Percentiles rank a stretch among this genome's conserved stretches.
phyloP scores from a whole-genome alignment of 2,329 filamentous ascomycete species.

The Colletotrichum truncatum region DNA sequence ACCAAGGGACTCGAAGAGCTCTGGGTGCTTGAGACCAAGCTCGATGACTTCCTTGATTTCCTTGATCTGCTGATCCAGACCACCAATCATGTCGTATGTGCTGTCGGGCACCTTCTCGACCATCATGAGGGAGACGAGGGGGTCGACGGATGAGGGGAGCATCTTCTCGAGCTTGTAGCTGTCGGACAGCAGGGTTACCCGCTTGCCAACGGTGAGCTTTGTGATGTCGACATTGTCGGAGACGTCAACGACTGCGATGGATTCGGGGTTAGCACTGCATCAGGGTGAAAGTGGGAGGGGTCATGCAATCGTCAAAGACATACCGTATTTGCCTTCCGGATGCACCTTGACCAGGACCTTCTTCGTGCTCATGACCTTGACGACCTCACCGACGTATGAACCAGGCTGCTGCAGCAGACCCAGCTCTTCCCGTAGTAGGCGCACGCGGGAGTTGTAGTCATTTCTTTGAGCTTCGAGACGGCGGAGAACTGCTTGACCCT shows the following conservation, averaged over 20 bases:
- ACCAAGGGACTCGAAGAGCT: conserved; percentile 98
- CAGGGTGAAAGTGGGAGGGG: not conserved
- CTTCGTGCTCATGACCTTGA: conserved; percentile 99
- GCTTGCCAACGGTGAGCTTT: conserved; percentile 97
- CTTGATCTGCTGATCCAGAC: conserved; percentile 98
- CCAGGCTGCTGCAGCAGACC: conserved; percentile 96
- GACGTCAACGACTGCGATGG: conserved; percentile 84
- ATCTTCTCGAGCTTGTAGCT: conserved; percentile 99
- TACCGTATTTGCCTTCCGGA: conserved; percentile 99
- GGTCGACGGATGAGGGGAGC: conserved; percentile 96
- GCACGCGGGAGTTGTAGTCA: conserved; percentile 98
- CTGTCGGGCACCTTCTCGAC: conserved; percentile 99
- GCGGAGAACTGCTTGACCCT: conserved; percentile 94
- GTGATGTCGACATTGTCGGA: conserved; percentile 92
- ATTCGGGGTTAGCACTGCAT: not conserved
- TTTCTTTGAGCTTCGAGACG: conserved; percentile 97
- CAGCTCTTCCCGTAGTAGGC: conserved; percentile 92
- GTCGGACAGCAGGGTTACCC: conserved; percentile 94
- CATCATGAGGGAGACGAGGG: conserved; percentile 99
- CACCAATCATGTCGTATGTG: conserved; percentile 99
- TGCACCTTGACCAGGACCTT: conserved; percentile 99
- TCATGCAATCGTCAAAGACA: conserved; percentile 39
- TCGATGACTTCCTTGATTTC: conserved; percentile 99
- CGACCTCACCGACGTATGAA: conserved; percentile 98
- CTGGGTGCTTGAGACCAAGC: conserved; percentile 96